A percentile compares a stretch with the other conserved stretches of the same genome.
These are phyloP conservation scores for Umbelopsis isabellina DNA, from an alignment of 192 early-diverging fungal genomes.

Conservation along the genomic window DNA sequence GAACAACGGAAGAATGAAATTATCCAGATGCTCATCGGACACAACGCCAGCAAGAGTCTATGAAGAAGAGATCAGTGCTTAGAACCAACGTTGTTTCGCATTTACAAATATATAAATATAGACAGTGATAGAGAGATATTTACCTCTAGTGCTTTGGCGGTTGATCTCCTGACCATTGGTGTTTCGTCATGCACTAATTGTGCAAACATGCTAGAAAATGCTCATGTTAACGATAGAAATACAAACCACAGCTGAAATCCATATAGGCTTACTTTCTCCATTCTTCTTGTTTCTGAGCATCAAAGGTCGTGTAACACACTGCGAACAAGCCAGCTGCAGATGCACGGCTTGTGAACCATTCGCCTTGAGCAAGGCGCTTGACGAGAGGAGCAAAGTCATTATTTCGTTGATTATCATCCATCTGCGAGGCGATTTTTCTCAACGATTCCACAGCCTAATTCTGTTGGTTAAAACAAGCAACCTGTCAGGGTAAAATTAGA, in stretches of 20 bases:
- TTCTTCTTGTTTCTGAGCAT: conserved; percentile 81
- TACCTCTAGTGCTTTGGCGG: conserved; percentile 81
- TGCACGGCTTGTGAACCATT: conserved; percentile 98
- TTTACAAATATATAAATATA: not conserved
- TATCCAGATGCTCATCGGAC: conserved; percentile 73
- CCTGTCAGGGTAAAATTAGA: too few relatives aligned
- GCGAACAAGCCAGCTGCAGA: conserved; percentile 94
- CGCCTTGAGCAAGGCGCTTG: conserved; percentile 89
- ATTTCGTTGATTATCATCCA: conserved; percentile 84
- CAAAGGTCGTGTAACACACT: conserved; percentile 75
- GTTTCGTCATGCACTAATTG: conserved; percentile 93
- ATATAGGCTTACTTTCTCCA: conserved; percentile 66
- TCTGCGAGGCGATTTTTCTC: conserved; percentile 75
- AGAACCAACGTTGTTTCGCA: not conserved
- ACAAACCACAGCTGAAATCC: not conserved
- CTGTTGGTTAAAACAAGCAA: too few relatives aligned
- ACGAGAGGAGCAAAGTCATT: conserved; percentile 90
- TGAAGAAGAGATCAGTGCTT: not conserved
- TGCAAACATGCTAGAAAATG: conserved; percentile 64
- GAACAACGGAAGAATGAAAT: conserved; percentile 87
- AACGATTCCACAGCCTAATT: conserved; percentile 93
- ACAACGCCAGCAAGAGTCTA: conserved; percentile 75
- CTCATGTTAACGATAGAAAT: not conserved
- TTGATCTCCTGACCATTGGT: conserved; percentile 97
- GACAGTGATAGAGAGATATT: conserved; percentile 20